These are phyloP conservation scores for Alternaria infectoria DNA, from an alignment of 2,329 filamentous ascomycete genomes.

Conservation along the genomic window DNA sequence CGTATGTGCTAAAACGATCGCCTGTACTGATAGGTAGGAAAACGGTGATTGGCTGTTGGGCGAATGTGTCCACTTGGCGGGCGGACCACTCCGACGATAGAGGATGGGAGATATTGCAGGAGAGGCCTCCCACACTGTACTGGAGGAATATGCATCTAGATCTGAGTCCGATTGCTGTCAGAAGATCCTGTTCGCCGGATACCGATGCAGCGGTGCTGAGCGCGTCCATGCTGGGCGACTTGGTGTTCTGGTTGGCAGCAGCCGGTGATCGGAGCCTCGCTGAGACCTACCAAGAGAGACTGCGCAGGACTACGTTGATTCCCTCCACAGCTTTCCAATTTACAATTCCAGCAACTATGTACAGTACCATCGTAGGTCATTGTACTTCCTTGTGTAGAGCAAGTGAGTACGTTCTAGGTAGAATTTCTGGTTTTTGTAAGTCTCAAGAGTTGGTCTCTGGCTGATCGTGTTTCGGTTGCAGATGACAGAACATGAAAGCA, in stretches of 20 bases:
- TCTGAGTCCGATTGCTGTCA: conserved; percentile 11
- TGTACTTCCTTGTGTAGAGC: neutral
- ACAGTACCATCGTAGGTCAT: neutral
- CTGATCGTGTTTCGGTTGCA: neutral
- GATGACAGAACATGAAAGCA: neutral
- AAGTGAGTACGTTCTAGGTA: neutral
- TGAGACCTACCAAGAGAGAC: neutral
- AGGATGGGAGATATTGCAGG: conserved; percentile 2
- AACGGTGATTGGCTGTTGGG: conserved; percentile 31
- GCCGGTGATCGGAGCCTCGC: conserved; percentile 1
- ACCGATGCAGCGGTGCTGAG: conserved; percentile 28
- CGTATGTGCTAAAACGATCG: conserved; percentile 37
- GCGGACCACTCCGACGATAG: conserved; percentile 41
- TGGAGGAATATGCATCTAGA: conserved; percentile 10
- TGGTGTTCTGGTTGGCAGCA: neutral
- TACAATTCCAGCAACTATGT: neutral
- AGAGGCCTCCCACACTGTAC: conserved; percentile 28
- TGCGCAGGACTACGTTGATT: neutral
- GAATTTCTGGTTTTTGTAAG: neutral
- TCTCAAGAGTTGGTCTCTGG: neutral
- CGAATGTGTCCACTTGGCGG: conserved; percentile 26
- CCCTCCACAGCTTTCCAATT: neutral
- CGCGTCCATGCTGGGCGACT: neutral
- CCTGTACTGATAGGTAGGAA: conserved; percentile 32
- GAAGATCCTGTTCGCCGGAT: conserved; percentile 30